Evolutionary conservation across 2,329 filamentous ascomycete genomes (phyloP).

Genomic region (Colletotrichum godetiae): DNA sequence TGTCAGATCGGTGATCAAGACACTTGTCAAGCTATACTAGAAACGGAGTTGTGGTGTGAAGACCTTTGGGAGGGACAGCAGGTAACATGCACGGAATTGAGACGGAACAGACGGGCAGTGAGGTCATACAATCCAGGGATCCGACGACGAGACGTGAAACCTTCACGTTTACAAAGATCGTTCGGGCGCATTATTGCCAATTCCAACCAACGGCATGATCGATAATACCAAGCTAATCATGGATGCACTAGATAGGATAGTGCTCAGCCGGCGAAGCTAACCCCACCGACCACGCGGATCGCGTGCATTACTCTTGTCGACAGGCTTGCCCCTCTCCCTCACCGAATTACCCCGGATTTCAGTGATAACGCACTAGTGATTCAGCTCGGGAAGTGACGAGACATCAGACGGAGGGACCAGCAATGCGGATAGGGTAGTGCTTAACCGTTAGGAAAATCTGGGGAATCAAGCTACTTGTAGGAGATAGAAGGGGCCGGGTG

Average conservation of each 20-base stretch:
- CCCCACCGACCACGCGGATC: not conserved
- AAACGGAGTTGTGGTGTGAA: not conserved
- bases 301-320: not conserved
- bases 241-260: constrained; percentile 18
- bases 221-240: not conserved
- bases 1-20: not conserved
- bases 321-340: not conserved
- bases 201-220: not conserved
- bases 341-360: not conserved
- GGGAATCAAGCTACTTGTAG: not conserved
- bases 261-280: constrained; percentile 5
- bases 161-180: not conserved
- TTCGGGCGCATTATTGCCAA: not conserved
- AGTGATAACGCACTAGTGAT: not conserved
- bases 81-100: not conserved
- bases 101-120: not conserved
- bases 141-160: not conserved
- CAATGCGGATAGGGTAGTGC: constrained; percentile 10
- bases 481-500: not conserved
- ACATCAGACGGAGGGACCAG: not conserved
- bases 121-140: not conserved
- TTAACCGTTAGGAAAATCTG: not conserved
- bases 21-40: not conserved
- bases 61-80: not conserved
- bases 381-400: not conserved